Evolutionary conservation across 257 asterid genomes (phyloP).

Genomic region (Catharanthus roseus): DNA sequence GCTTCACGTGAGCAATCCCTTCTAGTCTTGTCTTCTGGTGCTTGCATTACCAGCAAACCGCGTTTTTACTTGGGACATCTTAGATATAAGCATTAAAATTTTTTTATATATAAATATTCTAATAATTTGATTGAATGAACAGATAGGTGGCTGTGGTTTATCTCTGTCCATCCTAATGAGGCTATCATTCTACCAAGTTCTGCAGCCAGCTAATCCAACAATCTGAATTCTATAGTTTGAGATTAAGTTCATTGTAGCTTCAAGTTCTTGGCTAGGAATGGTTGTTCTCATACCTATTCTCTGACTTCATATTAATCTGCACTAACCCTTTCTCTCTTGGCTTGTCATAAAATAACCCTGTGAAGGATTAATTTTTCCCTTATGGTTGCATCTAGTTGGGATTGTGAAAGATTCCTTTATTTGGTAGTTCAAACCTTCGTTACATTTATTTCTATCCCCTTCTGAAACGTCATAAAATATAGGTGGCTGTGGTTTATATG

Average conservation of each 20-base stretch:
- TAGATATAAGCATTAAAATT: neutral
- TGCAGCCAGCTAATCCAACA: no score
- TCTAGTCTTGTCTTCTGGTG: neutral
- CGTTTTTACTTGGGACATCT: neutral
- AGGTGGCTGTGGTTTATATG: no score
- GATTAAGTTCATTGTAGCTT: no score
- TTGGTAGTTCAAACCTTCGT: neutral
- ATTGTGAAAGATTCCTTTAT: neutral
- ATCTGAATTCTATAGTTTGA: no score
- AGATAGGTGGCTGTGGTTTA: no score
- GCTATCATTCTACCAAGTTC: no score
- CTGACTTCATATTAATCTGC: neutral
- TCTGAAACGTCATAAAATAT: neutral
- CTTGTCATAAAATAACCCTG: neutral
- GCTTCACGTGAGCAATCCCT: neutral
- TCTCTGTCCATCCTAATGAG: no score
- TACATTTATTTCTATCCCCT: neutral
- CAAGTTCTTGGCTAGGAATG: neutral
- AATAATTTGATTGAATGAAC: neutral
- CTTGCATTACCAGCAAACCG: neutral
- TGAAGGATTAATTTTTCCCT: neutral
- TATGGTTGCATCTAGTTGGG: neutral
- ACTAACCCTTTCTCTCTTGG: neutral
- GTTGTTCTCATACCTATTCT: no score
- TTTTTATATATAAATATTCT: neutral